Conservation (phyloP, 129 eudicot genomes). For the Smallanthus sonchifolius region DNA sequence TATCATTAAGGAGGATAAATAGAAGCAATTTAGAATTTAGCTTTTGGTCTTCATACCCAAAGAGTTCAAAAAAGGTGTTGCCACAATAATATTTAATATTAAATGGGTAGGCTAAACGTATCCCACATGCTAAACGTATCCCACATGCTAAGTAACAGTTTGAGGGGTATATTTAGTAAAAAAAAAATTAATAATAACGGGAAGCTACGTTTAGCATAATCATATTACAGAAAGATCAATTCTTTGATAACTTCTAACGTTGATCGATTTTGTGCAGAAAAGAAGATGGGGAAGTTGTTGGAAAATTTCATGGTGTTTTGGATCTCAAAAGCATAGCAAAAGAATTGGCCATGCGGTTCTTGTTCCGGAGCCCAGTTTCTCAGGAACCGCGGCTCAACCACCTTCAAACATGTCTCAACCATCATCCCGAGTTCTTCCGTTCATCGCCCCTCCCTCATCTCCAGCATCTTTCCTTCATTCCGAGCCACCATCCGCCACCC, state of each 20-base stretch:
- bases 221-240: background rate
- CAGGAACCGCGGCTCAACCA: constrained; percentile 36
- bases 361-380: constrained; percentile 49
- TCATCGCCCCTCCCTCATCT: constrained; percentile 95
- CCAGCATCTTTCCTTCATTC: constrained; percentile 93
- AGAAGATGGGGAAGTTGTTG: constrained; percentile 80
- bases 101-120: no score
- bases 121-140: no score
- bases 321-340: constrained; percentile 56
- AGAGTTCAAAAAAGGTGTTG: background rate
- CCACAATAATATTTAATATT: background rate
- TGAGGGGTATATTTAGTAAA: no score
- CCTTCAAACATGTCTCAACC: constrained; percentile 41
- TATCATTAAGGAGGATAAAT: background rate
- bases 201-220: no score
- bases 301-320: constrained; percentile 79
- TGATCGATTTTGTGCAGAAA: constrained; percentile 53
- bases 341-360: constrained; percentile 68
- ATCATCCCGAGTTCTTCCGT: constrained; percentile 48
- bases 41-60: background rate
- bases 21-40: background rate
- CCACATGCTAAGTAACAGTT: no score
- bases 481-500: constrained; percentile 72
- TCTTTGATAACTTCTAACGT: background rate
- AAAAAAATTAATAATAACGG: no score